Percentiles rank a stretch among this genome's conserved stretches.
These are phyloP conservation scores for Cystobasidium tubakii DNA, from an alignment of 768 basidiomycete genomes.

Conservation along the genomic window DNA sequence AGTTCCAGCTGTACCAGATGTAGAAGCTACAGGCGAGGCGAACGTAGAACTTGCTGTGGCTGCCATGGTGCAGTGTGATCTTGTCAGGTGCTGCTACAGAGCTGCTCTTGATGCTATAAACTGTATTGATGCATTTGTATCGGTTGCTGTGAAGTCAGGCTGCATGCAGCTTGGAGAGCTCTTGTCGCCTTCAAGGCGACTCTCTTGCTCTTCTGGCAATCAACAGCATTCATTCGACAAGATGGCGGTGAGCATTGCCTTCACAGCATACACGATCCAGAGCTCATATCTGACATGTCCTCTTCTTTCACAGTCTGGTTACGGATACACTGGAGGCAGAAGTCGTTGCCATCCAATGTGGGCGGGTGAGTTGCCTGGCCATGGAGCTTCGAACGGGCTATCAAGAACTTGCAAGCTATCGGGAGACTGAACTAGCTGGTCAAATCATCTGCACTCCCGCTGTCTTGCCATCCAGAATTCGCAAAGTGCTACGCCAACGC, in stretches of 20 bases:
- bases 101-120: neutral
- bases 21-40: conserved; percentile 9
- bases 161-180: neutral
- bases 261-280: neutral
- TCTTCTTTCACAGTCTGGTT: conserved; percentile 26
- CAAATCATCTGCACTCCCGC: too few relatives aligned
- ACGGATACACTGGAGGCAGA: conserved; percentile 29
- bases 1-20: neutral
- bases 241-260: neutral
- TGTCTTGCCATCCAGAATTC: conserved; percentile 42
- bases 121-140: neutral
- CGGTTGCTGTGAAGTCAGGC: neutral
- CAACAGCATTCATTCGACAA: neutral
- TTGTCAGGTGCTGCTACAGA: neutral
- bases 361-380: conserved; percentile 1
- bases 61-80: neutral
- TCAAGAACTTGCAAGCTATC: too few relatives aligned
- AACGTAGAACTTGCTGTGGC: conserved; percentile 2
- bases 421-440: neutral
- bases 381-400: too few relatives aligned
- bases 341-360: conserved; percentile 28
- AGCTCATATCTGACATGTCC: neutral
- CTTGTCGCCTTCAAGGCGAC: conserved; percentile 7
- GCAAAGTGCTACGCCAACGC: conserved; percentile 72
- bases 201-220: conserved; percentile 12